Conservation (phyloP, 352 stramenopile species). For the Hyaloperonospora brassicae region DNA sequence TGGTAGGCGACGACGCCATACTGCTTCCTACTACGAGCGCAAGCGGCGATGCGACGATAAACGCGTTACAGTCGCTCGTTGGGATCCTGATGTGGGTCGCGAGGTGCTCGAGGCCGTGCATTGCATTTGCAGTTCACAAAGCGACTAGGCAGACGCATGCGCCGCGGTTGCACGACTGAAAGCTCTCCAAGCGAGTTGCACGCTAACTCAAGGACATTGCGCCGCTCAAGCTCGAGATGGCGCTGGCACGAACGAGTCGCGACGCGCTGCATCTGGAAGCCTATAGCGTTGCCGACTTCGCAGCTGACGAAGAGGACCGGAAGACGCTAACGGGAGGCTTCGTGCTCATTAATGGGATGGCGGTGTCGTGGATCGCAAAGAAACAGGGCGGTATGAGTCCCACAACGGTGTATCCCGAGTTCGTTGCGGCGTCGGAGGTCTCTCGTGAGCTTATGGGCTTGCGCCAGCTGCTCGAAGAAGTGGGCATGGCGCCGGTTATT, state of each 20-base stretch:
- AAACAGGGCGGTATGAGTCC: not conserved
- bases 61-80: not conserved
- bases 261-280: not conserved
- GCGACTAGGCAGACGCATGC: not conserved
- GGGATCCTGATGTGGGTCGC: not conserved
- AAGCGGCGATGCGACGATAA: too few relatives aligned
- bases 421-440: not conserved
- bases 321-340: not conserved
- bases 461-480: not conserved
- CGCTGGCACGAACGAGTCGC: not conserved
- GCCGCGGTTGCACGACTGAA: not conserved
- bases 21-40: too few relatives aligned
- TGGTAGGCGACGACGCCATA: too few relatives aligned
- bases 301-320: not conserved
- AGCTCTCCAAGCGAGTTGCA: not conserved
- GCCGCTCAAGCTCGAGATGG: not conserved
- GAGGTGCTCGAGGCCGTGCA: not conserved
- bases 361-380: not conserved
- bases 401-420: not conserved
- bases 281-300: not conserved
- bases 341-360: not conserved
- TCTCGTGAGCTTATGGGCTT: not conserved
- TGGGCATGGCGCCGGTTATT: not conserved
- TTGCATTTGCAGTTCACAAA: not conserved
- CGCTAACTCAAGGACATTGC: not conserved